Evolutionary conservation across 495 filamentous ascomycete species (phyloP).

Genomic region (Bathelium albidoporum): DNA sequence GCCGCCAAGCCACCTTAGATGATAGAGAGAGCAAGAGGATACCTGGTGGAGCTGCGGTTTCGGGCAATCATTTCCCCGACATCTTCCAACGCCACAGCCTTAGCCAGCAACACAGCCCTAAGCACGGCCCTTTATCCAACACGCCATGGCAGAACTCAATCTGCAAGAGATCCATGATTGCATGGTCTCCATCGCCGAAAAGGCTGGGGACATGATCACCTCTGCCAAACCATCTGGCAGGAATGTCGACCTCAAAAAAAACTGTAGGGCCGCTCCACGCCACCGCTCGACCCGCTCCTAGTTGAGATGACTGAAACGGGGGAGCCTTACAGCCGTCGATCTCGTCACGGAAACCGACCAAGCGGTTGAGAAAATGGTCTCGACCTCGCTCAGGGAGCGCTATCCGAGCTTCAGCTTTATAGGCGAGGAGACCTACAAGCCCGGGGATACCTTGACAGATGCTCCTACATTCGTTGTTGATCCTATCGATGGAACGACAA

Average conservation of each 20-base stretch:
- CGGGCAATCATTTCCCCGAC: too few species aligned
- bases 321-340: slow-evolving; percentile 43
- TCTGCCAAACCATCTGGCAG: slow-evolving; percentile 57
- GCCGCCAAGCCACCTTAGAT: too few species aligned
- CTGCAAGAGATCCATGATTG: slow-evolving; percentile 73
- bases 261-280: slow-evolving; percentile 26
- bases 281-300: neutral
- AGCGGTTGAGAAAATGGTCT: slow-evolving; percentile 69
- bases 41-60: too few species aligned
- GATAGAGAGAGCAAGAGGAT: too few species aligned
- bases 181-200: slow-evolving; percentile 59
- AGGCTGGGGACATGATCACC: slow-evolving; percentile 74
- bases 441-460: slow-evolving; percentile 51
- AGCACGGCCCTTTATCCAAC: neutral
- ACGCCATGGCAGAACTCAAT: slow-evolving; percentile 39
- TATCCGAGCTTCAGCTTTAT: slow-evolving; percentile 66
- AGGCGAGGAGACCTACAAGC: slow-evolving; percentile 76
- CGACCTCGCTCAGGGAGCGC: slow-evolving; percentile 45
- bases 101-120: slow-evolving; percentile 7
- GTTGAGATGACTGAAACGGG: neutral
- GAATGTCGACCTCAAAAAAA: slow-evolving; percentile 66
- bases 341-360: slow-evolving; percentile 81
- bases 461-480: slow-evolving; percentile 80
- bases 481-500: slow-evolving; percentile 83
- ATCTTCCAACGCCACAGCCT: too few species aligned